Conservation (phyloP, 306 rosid species). For the Amphicarpaea edgeworthii region DNA sequence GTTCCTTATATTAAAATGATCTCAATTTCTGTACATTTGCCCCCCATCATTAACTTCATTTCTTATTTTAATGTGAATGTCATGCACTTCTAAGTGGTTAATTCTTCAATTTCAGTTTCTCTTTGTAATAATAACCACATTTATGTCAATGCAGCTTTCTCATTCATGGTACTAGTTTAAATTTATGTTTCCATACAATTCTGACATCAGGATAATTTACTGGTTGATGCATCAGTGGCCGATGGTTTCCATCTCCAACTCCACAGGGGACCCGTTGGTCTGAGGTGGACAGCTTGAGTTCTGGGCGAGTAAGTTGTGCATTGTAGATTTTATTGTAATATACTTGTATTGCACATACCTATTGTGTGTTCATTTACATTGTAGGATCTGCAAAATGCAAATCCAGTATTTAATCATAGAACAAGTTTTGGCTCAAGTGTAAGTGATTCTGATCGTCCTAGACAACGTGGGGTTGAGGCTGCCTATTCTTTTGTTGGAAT, state of each 20-base stretch:
- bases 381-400: slow-evolving; percentile 74
- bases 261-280: slow-evolving; percentile 69
- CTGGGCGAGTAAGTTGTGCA: slow-evolving; percentile 71
- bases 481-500: slow-evolving; percentile 96
- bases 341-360: slow-evolving; percentile 11
- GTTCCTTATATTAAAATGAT: slow-evolving; percentile 21
- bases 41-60: slow-evolving; percentile 19
- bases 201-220: slow-evolving; percentile 90
- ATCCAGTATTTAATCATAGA: slow-evolving; percentile 69
- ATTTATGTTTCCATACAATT: slow-evolving; percentile 68
- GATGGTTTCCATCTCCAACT: slow-evolving; percentile 79
- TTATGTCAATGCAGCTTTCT: slow-evolving; percentile 51
- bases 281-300: slow-evolving; percentile 87
- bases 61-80: slow-evolving; percentile 28
- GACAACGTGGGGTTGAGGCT: slow-evolving; percentile 63
- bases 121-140: slow-evolving; percentile 43
- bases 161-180: slow-evolving; percentile 59
- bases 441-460: slow-evolving; percentile 75
- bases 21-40: not conserved
- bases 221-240: slow-evolving; percentile 98
- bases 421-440: slow-evolving; percentile 78
- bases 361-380: slow-evolving; percentile 23
- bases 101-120: slow-evolving; percentile 34
- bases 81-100: slow-evolving; percentile 30
- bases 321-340: slow-evolving; percentile 35